Evolutionary conservation across 352 stramenopile species (phyloP).

Genomic region (Pythium plurisporium): DNA sequence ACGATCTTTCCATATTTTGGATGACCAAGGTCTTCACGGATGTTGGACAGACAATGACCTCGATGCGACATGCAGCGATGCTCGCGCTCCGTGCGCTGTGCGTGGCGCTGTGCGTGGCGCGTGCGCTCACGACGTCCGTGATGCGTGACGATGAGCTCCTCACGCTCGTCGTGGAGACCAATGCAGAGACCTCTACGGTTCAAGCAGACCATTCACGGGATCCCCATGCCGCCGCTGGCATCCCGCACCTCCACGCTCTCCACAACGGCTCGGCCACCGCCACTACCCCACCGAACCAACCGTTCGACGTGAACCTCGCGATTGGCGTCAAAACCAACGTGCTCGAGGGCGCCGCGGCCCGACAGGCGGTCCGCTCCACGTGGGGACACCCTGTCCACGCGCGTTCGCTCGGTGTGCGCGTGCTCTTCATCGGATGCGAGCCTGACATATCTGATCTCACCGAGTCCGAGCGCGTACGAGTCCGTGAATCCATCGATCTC

Average conservation of each 20-base stretch:
- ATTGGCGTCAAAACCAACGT: constrained; percentile 46
- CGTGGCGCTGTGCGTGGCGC: too few species aligned
- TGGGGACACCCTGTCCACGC: constrained; percentile 22
- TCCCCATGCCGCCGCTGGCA: too few species aligned
- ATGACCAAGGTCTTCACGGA: too few species aligned
- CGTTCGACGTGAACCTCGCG: constrained; percentile 5
- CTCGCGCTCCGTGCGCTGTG: too few species aligned
- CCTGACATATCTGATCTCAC: constrained; percentile 2
- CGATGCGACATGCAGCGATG: too few species aligned
- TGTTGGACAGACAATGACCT: too few species aligned
- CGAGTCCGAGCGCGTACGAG: neutral
- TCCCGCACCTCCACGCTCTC: neutral
- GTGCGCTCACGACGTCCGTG: neutral
- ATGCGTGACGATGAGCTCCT: neutral
- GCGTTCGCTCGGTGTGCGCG: constrained; percentile 14
- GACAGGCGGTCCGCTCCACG: constrained; percentile 19
- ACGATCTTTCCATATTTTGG: neutral
- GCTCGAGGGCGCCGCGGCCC: constrained; percentile 23
- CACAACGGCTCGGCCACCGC: neutral
- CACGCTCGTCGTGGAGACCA: neutral
- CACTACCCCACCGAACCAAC: neutral
- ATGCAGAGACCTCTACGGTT: neutral
- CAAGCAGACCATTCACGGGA: neutral
- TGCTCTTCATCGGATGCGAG: constrained; percentile 35
- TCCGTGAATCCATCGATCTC: constrained; percentile 1